Base-by-base conservation (phyloP, 2,329 filamentous ascomycete species). In the Colletotrichum sp. region DNA sequence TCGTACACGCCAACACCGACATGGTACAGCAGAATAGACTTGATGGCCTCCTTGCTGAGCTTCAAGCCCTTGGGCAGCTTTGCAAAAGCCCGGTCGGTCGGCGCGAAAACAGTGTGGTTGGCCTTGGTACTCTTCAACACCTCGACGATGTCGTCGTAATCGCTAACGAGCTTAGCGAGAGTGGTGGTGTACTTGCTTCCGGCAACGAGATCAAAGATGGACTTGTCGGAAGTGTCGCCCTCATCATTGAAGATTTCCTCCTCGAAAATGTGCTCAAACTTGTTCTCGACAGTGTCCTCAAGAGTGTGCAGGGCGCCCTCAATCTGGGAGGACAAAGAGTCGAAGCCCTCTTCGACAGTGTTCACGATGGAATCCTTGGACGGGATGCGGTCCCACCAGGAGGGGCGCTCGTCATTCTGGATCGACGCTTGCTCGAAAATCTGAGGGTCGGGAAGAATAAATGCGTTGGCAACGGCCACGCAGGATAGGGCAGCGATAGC, bases 91-190 rank as follows among this genome's bases (percentile, higher is more conserved):
- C 89, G 87, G 82, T 98, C 92, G 2, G 91, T 92, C 0, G 96
- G 96, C 3, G 95, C 94, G 80, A 98, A 98, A 67, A 97, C 85
- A 1, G 96, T 98, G 81, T 93, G 92, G 84, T 96, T 96, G 27
- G 90, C 88, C 44, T 90, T 86, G 3, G 95, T 96, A 81, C 91
- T 90, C 85, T 98, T 97, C 32, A 98, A 90, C 5, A 92, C 83
- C 70, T 93, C 84, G 44, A 96, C 92, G 1, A 98, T 87, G 69
- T 95, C 92, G 1, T 92, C 89, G 82, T 94, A 93, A 77, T 95
- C 89, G 77, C 94, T 89, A 79, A 98, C 90, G n/a, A 96, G 87
- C 82, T 93, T 91, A 32, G 93, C 92, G 61, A 98, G 93, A 83
- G 93, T 94, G 65, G 91, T 94, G 2, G 95, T 96, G 85, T 95